These are phyloP conservation scores for Neurospora crassa DNA, from an alignment of 2,329 filamentous ascomycete species.

Conservation along the genomic window DNA sequence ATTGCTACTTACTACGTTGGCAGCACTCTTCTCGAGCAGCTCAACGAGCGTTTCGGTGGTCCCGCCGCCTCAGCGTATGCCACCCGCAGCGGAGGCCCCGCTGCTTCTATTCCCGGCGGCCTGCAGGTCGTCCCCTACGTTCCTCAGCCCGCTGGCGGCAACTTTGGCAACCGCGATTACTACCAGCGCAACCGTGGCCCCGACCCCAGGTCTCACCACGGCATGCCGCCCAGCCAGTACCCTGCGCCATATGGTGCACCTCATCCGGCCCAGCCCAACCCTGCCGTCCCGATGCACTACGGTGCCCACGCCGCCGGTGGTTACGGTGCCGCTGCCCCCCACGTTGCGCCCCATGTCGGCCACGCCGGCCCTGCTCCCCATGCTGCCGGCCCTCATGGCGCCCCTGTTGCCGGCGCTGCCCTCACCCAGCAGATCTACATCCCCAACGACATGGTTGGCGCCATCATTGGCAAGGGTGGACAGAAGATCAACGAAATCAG, in stretches of 20 bases:
- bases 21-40: conserved; percentile 93
- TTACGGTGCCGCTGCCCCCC: conserved; percentile 65
- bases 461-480: conserved; percentile 96
- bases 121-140: conserved; percentile 99
- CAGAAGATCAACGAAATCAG: conserved; percentile 99
- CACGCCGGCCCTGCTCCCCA: conserved; percentile 51
- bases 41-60: conserved; percentile 93
- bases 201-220: conserved; percentile 60
- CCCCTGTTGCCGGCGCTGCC: conserved; percentile 61
- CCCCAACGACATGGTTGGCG: conserved; percentile 98
- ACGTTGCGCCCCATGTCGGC: conserved; percentile 64
- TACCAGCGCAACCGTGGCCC: conserved; percentile 69
- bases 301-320: conserved; percentile 62
- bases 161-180: conserved; percentile 84
- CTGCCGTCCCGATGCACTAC: conserved; percentile 68
- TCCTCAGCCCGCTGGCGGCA: conserved; percentile 83
- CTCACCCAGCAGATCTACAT: conserved; percentile 98
- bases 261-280: conserved; percentile 51
- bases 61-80: conserved; percentile 97
- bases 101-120: conserved; percentile 86
- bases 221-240: conserved; percentile 55
- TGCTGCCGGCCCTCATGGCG: conserved; percentile 57
- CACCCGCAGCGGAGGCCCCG: conserved; percentile 84
- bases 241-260: conserved; percentile 68
- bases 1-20: conserved; percentile 99